Percentiles rank a stretch among this genome's conserved stretches.
phyloP scores from a whole-genome alignment of 306 rosid genomes.

The Prinsepia uniflora region DNA sequence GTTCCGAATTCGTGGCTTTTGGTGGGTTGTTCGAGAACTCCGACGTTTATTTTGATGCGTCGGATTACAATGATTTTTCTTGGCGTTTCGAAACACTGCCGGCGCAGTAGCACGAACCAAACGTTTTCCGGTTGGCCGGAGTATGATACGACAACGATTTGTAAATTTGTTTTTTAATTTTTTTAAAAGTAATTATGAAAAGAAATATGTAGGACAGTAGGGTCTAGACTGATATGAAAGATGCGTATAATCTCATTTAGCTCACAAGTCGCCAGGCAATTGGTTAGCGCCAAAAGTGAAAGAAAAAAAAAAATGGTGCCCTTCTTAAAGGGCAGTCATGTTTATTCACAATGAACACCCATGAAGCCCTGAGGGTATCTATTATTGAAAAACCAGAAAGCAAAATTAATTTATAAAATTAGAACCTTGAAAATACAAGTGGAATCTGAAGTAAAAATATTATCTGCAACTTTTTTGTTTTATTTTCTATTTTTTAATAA shows the following conservation, averaged over 20 bases:
- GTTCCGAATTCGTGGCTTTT: constrained; percentile 44
- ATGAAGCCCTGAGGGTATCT: neutral
- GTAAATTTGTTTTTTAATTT: constrained; percentile 31
- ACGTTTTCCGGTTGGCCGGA: neutral
- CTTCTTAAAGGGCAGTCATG: neutral
- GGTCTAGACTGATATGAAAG: constrained; percentile 16
- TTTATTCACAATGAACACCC: neutral
- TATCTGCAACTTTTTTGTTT: no score
- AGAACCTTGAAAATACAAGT: no score
- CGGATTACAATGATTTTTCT: constrained; percentile 43
- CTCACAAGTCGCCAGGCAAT: neutral
- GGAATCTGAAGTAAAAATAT: no score
- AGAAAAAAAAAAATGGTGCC: neutral
- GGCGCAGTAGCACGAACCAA: constrained; percentile 38
- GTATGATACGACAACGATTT: constrained; percentile 14
- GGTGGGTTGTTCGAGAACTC: constrained; percentile 67
- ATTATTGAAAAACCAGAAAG: neutral
- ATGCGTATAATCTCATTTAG: neutral
- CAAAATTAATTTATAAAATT: neutral
- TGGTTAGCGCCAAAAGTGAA: neutral
- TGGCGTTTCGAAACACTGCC: constrained; percentile 71
- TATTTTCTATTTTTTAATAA: no score
- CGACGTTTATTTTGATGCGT: constrained; percentile 57
- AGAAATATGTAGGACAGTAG: constrained; percentile 10
- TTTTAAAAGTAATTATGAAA: neutral